Base-by-base conservation (phyloP, 768 basidiomycete genomes). In the Tulasnella sp. region DNA sequence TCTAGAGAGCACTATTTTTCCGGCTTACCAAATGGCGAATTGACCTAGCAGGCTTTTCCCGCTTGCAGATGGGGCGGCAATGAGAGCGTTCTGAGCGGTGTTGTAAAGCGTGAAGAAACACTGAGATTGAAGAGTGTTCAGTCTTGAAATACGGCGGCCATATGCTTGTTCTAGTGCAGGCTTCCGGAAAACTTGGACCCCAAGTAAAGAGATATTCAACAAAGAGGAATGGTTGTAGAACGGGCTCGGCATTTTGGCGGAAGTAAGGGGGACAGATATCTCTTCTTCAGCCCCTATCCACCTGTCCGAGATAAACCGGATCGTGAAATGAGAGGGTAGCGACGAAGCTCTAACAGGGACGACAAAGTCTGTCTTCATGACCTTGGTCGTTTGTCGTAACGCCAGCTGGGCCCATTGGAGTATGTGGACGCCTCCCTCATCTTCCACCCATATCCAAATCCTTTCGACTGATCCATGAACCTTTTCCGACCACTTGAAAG, bases 361-460 rank as follows among this genome's bases (percentile, higher is more conserved):
- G 72, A 95, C 88, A 84, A 99, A 99, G 76, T 95, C 92, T 44
- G 93, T 86, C 50, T 92, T 88, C 46, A 96, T 81, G 5, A 84
- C 74, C 0, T 89, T 86, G 0, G 93, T 94, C 24, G 89, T 88
- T 81, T 91, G 90, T 69, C 93, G 92, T 81, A 98, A 90, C 46
- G 92, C 83, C 37, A 97, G 86, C 83, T 93, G 92, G 0, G 92
- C 87, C 77, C 93, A 89, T 84, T 97, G 96, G 16, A 96, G 89
- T 83, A 99, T 97, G 50, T 89, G 89, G n/a, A 89, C 82, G n/a
- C 92, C 93, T 46, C 93, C 90, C 50, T 92, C 89, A 83, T 97
- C 96, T 86, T 99, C 96, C 3, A 98, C 87, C 98, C 98, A 99
- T 42, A 99, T 85, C 93, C 95, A 98, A 86, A 98, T 98, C 1